Evolutionary conservation across 352 stramenopile species (phyloP).

Genomic region (Phytophthora sojae): DNA sequence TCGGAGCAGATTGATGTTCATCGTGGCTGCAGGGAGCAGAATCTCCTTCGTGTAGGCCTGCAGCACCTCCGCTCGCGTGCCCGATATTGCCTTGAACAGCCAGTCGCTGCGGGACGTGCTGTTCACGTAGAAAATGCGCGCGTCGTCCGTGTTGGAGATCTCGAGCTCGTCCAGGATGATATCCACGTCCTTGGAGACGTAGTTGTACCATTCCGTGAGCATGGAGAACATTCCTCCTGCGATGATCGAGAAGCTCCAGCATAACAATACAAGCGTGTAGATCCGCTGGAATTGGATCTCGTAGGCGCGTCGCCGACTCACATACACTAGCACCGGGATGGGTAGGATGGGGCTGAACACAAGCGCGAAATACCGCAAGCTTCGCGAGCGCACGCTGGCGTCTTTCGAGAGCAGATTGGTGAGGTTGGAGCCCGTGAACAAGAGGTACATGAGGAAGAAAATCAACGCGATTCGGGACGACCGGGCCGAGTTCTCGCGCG

Average conservation of each 20-base stretch:
- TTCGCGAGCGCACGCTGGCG: conserved; percentile 54
- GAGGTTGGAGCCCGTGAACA: conserved; percentile 79
- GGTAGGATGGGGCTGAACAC: conserved; percentile 74
- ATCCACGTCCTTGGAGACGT: conserved; percentile 71
- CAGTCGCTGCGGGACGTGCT: conserved; percentile 49
- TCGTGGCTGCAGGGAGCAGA: conserved; percentile 67
- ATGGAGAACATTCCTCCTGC: conserved; percentile 83
- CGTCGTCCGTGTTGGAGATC: conserved; percentile 40
- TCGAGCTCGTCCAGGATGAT: conserved; percentile 71
- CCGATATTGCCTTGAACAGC: conserved; percentile 63
- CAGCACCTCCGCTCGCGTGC: conserved; percentile 66
- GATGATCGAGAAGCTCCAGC: conserved; percentile 81
- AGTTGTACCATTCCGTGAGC: conserved; percentile 84
- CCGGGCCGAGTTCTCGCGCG: conserved; percentile 76
- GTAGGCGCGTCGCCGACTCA: conserved; percentile 66
- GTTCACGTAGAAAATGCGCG: conserved; percentile 69
- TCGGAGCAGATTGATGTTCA: conserved; percentile 85
- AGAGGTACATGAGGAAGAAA: conserved; percentile 79
- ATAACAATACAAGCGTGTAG: conserved; percentile 73
- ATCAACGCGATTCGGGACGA: conserved; percentile 65
- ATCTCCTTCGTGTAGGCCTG: conserved; percentile 72
- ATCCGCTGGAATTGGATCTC: conserved; percentile 80
- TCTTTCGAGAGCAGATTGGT: conserved; percentile 75
- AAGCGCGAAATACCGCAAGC: conserved; percentile 67
- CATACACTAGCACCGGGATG: conserved; percentile 74